Conservation (phyloP, 1,284 basidiomycete genomes). For the Rhodotorula glutinis region DNA sequence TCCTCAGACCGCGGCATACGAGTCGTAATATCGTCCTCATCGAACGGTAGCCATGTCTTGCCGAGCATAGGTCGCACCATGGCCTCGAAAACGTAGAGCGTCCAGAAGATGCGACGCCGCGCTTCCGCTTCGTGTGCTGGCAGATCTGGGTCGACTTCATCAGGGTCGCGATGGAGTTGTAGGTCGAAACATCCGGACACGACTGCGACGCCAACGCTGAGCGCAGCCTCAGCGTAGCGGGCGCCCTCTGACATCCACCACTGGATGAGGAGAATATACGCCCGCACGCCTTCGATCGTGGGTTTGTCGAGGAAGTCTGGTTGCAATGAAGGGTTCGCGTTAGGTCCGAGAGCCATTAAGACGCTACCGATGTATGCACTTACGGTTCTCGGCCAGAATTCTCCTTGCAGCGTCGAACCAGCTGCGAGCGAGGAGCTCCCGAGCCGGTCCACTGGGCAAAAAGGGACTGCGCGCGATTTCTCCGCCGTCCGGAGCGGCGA, state of each 20-base stretch:
- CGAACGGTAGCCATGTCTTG: constrained; percentile 7
- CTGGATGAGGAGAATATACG: constrained; percentile 17
- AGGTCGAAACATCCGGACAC: constrained; percentile 9
- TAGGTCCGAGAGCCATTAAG: neutral
- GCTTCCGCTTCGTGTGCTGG: constrained; percentile 15
- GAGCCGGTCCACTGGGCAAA: constrained; percentile 18
- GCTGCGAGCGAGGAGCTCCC: constrained; percentile 17
- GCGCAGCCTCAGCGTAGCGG: constrained; percentile 4
- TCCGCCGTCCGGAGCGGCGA: constrained; percentile 5
- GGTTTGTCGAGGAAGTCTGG: constrained; percentile 12
- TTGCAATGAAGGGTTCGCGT: no score
- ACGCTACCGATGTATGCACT: neutral
- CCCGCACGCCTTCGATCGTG: constrained; percentile 21
- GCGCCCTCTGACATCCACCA: constrained; percentile 14
- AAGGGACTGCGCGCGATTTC: neutral
- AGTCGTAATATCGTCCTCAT: constrained; percentile 6
- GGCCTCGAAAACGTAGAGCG: constrained; percentile 12
- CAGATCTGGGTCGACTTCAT: constrained; percentile 2
- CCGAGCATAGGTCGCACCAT: constrained; percentile 6
- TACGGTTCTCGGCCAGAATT: constrained; percentile 15
- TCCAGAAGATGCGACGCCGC: constrained; percentile 23
- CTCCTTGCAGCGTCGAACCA: constrained; percentile 20
- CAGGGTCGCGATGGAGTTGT: constrained; percentile 23
- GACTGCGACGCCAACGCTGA: constrained; percentile 5
- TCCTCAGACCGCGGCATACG: neutral